These are phyloP conservation scores for Fulvia fulva DNA, from an alignment of 2,329 filamentous ascomycete genomes.

Conservation along the genomic window DNA sequence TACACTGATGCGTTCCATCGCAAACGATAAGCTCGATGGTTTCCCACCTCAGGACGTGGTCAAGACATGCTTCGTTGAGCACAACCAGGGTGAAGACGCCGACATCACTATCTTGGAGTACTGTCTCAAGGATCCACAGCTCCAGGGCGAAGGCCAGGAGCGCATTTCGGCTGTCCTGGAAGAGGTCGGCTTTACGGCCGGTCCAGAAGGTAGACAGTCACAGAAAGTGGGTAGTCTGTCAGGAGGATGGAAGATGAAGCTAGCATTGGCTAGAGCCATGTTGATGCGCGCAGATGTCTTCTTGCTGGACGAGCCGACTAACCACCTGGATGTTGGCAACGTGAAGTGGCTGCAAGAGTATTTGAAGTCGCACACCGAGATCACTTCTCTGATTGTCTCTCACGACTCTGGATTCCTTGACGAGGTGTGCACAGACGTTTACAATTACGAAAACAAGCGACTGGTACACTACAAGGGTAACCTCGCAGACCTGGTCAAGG, in stretches of 20 bases:
- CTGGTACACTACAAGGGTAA: constrained; percentile 81
- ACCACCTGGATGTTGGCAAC: constrained; percentile 94
- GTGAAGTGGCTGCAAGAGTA: constrained; percentile 96
- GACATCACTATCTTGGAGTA: constrained; percentile 95
- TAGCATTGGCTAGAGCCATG: constrained; percentile 93
- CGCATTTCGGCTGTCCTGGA: constrained; percentile 78
- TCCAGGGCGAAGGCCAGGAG: constrained; percentile 71
- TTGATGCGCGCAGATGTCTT: constrained; percentile 94
- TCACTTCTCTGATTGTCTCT: constrained; percentile 94
- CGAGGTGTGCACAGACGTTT: constrained; percentile 96
- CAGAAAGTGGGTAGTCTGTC: constrained; percentile 92
- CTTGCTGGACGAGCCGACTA: constrained; percentile 95
- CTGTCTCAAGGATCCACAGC: constrained; percentile 81
- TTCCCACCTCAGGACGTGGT: constrained; percentile 91
- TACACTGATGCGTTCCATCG: constrained; percentile 97
- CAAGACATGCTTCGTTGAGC: constrained; percentile 95
- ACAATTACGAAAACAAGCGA: constrained; percentile 99
- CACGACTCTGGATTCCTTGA: constrained; percentile 98
- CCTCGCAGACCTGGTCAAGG: constrained; percentile 75
- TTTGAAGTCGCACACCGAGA: constrained; percentile 90
- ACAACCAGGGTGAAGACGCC: constrained; percentile 97
- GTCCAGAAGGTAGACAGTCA: constrained; percentile 81
- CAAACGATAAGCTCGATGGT: constrained; percentile 91
- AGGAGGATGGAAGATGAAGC: constrained; percentile 99
- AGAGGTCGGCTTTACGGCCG: constrained; percentile 90